phyloP scores from a whole-genome alignment of 371 early-diverging fungal species.

The Fennellomyces sp. region DNA sequence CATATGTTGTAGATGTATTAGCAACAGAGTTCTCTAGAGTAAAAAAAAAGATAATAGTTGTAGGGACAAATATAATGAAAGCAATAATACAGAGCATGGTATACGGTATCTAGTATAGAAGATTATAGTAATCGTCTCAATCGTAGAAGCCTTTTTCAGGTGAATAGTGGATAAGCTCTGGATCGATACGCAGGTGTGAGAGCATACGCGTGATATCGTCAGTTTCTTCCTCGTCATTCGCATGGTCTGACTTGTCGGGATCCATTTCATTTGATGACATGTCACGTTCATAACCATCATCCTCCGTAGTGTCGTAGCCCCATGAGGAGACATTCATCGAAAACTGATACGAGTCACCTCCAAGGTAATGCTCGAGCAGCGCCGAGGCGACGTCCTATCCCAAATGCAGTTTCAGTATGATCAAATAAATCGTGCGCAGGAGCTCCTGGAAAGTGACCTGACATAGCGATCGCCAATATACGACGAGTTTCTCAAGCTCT shows the following conservation, averaged over 20 bases:
- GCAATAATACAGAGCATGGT: not conserved
- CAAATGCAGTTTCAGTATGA: too few species aligned
- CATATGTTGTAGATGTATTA: too few species aligned
- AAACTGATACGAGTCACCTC: too few species aligned
- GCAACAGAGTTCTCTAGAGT: too few species aligned
- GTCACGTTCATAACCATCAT: not conserved
- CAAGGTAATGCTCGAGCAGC: too few species aligned
- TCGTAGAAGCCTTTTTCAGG: conserved; percentile 10
- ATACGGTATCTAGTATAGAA: too few species aligned
- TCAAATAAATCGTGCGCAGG: not conserved
- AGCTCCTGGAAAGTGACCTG: conserved; percentile 11
- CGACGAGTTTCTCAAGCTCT: conserved; percentile 9
- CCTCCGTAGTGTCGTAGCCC: not conserved
- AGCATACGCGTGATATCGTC: conserved; percentile 15
- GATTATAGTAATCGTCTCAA: not conserved
- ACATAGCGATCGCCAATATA: conserved; percentile 15
- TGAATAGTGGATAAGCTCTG: conserved; percentile 14
- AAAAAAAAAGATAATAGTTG: too few species aligned
- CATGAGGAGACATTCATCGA: too few species aligned
- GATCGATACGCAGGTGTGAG: conserved; percentile 8
- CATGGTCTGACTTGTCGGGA: not conserved
- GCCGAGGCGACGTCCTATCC: not conserved
- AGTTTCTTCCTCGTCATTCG: conserved; percentile 5
- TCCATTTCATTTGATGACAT: conserved; percentile 4
- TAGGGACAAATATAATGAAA: too few species aligned